phyloP scores from a whole-genome alignment of 495 filamentous ascomycete genomes.

The Aspergillus heteromorphus region DNA sequence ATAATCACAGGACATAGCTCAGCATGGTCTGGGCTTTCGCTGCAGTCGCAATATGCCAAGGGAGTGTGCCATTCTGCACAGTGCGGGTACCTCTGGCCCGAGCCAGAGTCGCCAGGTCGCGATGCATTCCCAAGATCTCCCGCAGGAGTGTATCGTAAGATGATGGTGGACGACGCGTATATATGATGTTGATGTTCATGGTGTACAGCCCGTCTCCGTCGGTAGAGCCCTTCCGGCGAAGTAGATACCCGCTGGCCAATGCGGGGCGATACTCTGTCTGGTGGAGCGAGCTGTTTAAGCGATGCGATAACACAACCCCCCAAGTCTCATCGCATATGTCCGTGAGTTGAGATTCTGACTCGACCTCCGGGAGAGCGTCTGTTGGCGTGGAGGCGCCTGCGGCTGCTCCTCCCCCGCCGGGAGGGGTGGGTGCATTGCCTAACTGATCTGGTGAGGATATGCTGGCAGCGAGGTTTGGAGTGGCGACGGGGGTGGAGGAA shows the following conservation, averaged over 20 bases:
- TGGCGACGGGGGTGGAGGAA: conserved; percentile 37
- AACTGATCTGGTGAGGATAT: conserved; percentile 42
- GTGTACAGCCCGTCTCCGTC: conserved; percentile 57
- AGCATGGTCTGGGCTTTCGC: conserved; percentile 53
- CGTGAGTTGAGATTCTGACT: conserved; percentile 67
- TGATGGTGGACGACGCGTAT: conserved; percentile 41
- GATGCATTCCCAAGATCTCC: conserved; percentile 71
- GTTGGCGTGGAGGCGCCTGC: conserved; percentile 54
- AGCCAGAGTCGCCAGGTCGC: conserved; percentile 69
- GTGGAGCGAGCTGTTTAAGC: conserved; percentile 62
- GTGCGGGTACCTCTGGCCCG: conserved; percentile 61
- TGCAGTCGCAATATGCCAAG: conserved; percentile 84
- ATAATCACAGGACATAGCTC: conserved; percentile 39
- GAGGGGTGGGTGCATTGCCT: conserved; percentile 32
- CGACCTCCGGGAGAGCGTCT: conserved; percentile 50
- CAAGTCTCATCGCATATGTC: conserved; percentile 79
- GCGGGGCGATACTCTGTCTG: conserved; percentile 59
- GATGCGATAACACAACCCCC: conserved; percentile 66
- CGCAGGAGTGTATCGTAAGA: conserved; percentile 56
- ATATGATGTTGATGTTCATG: conserved; percentile 63
- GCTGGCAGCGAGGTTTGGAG: conserved; percentile 41
- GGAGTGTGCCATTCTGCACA: conserved; percentile 57
- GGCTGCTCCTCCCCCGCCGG: conserved; percentile 18
- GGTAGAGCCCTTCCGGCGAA: conserved; percentile 63
- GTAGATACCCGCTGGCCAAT: conserved; percentile 66